Evolutionary conservation across 768 basidiomycete genomes (phyloP), one percentile per base, ranked within the genome.

Genomic region (Macrocybe gigantea): DNA sequence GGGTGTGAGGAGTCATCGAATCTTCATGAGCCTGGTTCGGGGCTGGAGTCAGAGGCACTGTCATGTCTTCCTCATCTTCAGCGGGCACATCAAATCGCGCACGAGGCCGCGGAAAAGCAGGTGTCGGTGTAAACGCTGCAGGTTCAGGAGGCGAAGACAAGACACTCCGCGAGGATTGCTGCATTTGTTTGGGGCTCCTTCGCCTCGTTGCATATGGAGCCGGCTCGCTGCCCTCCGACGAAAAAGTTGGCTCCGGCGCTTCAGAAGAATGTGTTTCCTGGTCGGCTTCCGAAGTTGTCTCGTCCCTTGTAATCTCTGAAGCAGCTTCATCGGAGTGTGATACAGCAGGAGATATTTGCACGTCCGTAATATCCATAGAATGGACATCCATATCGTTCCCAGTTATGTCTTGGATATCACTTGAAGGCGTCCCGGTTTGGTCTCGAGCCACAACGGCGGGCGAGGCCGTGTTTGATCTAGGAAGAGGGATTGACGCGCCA

Each of bases 1-100:
- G 82, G 9, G 82, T 78, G 53, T 77, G 72, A 2, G 88, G 89
- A 1, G 88, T 92, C 38, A 82, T 62, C 3, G 75, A 75, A 36
- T 80, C 60, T 11, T 67, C 70, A 2, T 60, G 64, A 37, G 64
- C 57, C n/a, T 58, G 48, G 7, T 44, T 37, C 29, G 49, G 49
- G 45, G 53, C 43, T 6, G 64, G 64, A 12, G 8, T 60, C 61
- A 9, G 71, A 68, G 0, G 72, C 22, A 22, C 61, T 6, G 66
- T 62, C 22, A 70, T 55, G 34, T 75, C 71, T n/a, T 64, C 58
- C 7, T 74, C 67, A 29, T 70, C 69, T 1, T 44, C 42, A 33
- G 71, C 57, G 5, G 80, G 73, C 29, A 76, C 58, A 45, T 75
- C 69, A 62, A 88, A 87, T 11, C 83, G 78, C 14, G 85, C 74